These are phyloP conservation scores for Cylindrotheca fusiformis DNA, from an alignment of 108 stramenopile species.

Conservation along the genomic window DNA sequence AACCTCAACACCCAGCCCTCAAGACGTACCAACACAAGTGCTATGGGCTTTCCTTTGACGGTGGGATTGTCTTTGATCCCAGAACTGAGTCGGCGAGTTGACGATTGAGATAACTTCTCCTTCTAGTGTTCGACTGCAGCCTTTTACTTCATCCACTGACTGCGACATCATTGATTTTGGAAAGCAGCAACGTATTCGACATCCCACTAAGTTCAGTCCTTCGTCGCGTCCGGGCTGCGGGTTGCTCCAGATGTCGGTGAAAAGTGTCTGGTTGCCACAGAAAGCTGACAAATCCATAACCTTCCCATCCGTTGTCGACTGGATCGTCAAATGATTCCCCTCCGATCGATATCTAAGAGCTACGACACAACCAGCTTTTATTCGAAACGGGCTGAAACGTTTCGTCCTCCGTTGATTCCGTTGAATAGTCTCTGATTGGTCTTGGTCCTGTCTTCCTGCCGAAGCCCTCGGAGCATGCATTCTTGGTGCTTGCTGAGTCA, in stretches of 20 bases:
- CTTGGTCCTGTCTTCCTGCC: not conserved
- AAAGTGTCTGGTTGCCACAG: too few species aligned
- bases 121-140: conserved; percentile 40
- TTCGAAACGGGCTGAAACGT: conserved; percentile 61
- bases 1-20: too few species aligned
- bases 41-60: not conserved
- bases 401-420: conserved; percentile 13
- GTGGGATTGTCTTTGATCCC: not conserved
- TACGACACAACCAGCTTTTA: conserved; percentile 66
- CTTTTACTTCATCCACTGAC: conserved; percentile 7
- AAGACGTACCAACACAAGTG: conserved; percentile 25
- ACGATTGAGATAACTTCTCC: conserved; percentile 59
- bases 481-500: too few species aligned
- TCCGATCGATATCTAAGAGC: conserved; percentile 44
- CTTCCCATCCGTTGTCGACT: too few species aligned
- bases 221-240: conserved; percentile 59
- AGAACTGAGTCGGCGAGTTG: conserved; percentile 16
- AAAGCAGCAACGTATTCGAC: conserved; percentile 60
- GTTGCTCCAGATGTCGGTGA: conserved; percentile 55
- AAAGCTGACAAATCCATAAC: too few species aligned
- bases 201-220: conserved; percentile 62
- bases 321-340: too few species aligned
- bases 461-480: not conserved
- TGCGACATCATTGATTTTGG: conserved; percentile 27
- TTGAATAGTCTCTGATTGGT: not conserved